Evolutionary conservation across 306 rosid genomes (phyloP).

Genomic region (Vigna nakashimae): DNA sequence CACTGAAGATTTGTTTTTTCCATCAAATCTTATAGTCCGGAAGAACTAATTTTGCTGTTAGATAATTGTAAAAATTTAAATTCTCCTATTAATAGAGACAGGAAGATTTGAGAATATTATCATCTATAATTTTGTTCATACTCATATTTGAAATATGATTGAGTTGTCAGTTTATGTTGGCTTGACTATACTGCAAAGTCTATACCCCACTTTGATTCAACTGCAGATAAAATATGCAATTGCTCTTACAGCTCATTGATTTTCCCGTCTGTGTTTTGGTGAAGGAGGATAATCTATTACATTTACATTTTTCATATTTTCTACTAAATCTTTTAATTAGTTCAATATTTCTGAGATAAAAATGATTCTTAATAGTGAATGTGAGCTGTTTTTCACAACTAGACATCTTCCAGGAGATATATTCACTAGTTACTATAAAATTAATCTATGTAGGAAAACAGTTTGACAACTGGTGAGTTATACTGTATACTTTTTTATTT

Average conservation of each 20-base stretch:
- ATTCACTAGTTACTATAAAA: not conserved
- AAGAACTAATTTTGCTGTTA: too few relatives aligned
- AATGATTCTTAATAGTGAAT: slow-evolving; percentile 12
- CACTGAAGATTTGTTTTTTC: too few relatives aligned
- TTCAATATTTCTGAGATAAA: not conserved
- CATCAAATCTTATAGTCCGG: too few relatives aligned
- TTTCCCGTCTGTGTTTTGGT: slow-evolving; percentile 1
- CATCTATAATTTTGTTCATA: not conserved
- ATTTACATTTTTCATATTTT: not conserved
- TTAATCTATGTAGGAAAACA: not conserved
- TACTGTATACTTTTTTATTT: not conserved
- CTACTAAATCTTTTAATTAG: not conserved
- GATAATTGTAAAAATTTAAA: slow-evolving; percentile 2
- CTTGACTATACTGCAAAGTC: slow-evolving; percentile 3
- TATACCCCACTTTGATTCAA: not conserved
- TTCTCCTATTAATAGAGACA: not conserved
- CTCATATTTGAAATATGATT: too few relatives aligned
- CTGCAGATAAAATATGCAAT: not conserved
- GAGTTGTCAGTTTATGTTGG: not conserved
- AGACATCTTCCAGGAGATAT: not conserved
- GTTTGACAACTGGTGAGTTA: not conserved
- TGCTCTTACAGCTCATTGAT: slow-evolving; percentile 5
- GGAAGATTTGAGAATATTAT: slow-evolving; percentile 1
- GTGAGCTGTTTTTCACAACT: not conserved
- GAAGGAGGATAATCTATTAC: not conserved